phyloP scores from a whole-genome alignment of 768 basidiomycete species.

The Russula emetica region DNA sequence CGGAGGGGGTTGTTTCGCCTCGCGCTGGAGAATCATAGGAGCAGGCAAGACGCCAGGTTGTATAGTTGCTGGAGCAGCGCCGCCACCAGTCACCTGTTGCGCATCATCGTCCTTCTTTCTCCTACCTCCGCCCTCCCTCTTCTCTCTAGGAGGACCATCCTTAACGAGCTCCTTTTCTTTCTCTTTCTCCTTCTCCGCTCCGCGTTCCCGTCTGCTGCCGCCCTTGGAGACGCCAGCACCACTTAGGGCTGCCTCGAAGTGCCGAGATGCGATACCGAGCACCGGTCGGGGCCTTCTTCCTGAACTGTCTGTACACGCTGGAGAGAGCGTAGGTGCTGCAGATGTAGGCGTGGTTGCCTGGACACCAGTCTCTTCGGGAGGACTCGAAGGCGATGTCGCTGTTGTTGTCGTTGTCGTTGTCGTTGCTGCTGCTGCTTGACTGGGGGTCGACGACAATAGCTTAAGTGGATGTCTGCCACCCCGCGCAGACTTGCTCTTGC shows the following conservation, averaged over 20 bases:
- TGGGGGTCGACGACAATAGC: background rate
- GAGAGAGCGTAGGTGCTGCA: slow-evolving; percentile 24
- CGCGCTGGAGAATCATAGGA: slow-evolving; percentile 32
- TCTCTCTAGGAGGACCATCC: slow-evolving; percentile 20
- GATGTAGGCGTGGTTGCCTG: slow-evolving; percentile 13
- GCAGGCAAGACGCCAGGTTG: slow-evolving; percentile 24
- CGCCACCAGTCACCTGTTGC: background rate
- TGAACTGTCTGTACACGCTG: slow-evolving; percentile 37
- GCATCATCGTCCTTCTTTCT: slow-evolving; percentile 14
- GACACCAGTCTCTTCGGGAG: slow-evolving; percentile 10
- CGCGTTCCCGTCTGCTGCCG: slow-evolving; percentile 28
- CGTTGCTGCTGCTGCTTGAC: background rate
- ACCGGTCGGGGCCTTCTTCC: slow-evolving; percentile 43
- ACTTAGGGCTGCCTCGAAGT: slow-evolving; percentile 69
- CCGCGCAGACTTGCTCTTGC: slow-evolving; percentile 18
- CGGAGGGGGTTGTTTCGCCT: slow-evolving; percentile 13
- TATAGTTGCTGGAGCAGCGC: background rate
- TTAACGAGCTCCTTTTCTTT: slow-evolving; percentile 29
- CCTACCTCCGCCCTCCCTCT: slow-evolving; percentile 21
- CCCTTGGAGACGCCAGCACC: slow-evolving; percentile 54
- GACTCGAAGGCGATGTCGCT: background rate
- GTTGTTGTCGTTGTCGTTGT: too few species aligned
- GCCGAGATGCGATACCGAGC: slow-evolving; percentile 58
- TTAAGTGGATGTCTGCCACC: slow-evolving; percentile 15
- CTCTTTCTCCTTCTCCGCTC: slow-evolving; percentile 30